Base-by-base conservation (phyloP, 2,329 filamentous ascomycete species). In the Plectosphaerella sp. region DNA sequence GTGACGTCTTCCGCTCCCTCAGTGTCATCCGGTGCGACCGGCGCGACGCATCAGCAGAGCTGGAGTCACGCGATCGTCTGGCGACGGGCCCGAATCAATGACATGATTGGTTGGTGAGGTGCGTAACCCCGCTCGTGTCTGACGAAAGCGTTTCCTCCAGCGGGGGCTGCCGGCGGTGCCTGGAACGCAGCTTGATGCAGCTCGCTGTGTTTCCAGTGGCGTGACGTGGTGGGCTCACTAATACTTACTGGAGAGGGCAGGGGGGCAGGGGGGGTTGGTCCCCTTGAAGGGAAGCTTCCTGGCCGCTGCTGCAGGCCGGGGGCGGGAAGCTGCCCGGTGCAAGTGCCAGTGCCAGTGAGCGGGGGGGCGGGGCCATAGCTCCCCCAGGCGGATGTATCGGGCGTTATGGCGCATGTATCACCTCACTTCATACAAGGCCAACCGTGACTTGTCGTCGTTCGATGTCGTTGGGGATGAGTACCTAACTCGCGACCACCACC, bases 51-150 rank as follows among this genome's bases (percentile, higher is more conserved):
- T 43, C 41, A 43, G 18, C 41, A 43, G 41, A 18, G 18, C 47
- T 18, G 39, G 24, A 37, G 52, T 53, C 52, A 53, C 52, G 52
- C 52, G 52, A 53, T 53, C 52, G 47, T 48, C 43, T 50, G 47
- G 47, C 35, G 28, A 53, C 41, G 41, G 18, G 22, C n/a, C 39
- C 37, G 48, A 52, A 11, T 18, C 20, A 11, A 35, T 48, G 47
- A 35, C 47, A 48, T 41, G 47, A 48, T 48, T 48, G 49, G 47
- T 35, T 56, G 39, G 8, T 7, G 39, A 50, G 59, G 58, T 54
- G 53, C 57, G 59, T 59, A 67, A 73, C 73, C 71, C 71, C 71
- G 71, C 71, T 70, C 70, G 70, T 67, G 64, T 70, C 68, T 71
- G 68, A 70, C 68, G 66, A 70, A 67, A 67, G 63, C 64, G 62